Evolutionary conservation across 768 basidiomycete species (phyloP), one percentile per base, ranked within the genome.

Genomic region (Trametes maxima): DNA sequence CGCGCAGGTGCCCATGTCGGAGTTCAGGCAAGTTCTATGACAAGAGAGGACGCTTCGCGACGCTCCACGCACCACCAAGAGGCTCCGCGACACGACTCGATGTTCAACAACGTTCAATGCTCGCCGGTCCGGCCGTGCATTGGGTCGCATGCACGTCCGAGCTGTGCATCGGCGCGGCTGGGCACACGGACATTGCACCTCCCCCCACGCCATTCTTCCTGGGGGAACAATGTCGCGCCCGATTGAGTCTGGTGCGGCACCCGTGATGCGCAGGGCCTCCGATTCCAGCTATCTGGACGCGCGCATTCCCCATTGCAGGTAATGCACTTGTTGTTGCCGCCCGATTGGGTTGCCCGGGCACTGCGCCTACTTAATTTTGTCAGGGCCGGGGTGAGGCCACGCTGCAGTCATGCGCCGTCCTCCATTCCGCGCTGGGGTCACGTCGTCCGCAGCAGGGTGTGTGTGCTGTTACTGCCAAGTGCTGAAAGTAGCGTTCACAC

Each of bases 141-240:
- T 33, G 28, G 28, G 28, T 33, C 28, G 28, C 28, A 33, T 33
- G 43, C 19, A 19, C 13, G 45, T 13, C 21, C 45, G 45, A 6
- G 8, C 8, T 22, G 10, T 16, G 7, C 21, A 3, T 22, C 45
- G 19, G 19, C 21, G 22, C 35, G 10, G 6, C 19, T 19, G 21
- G 11, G 37, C 39, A 25, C 51, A 42, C 39, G 37, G 21, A 22
- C 35, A 45, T 55, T 46, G 54, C 54, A 36, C 44, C 56, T 40
- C 45, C 47, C n/a, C 45, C 47, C 56, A 57, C 56, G 56, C 21
- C 37, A 13, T 22, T 28, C 47, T 57, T 57, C 56, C 49, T 46
- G 56, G 39, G 56, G 37, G 56, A 57, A 57, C 45, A 57, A 57
- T 40, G 47, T 42, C 56, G 46, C 37, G 16, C 21, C 45, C 11